These are phyloP conservation scores for Lentinula sp. DNA, from an alignment of 768 basidiomycete genomes.

Conservation along the genomic window DNA sequence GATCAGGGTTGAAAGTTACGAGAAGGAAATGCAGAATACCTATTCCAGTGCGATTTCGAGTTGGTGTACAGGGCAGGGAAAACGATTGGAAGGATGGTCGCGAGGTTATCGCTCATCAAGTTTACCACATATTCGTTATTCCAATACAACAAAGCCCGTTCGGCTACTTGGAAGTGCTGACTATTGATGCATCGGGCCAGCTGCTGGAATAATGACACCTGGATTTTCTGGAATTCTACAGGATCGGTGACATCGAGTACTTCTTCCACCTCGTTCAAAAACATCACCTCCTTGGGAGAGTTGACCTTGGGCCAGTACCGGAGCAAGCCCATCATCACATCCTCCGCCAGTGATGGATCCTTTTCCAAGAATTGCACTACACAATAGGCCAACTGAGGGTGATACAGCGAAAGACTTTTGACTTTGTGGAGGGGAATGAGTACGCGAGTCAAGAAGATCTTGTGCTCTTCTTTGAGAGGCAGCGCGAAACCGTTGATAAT, in stretches of 20 bases:
- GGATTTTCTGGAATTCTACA: constrained; percentile 93
- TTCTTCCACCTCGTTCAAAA: constrained; percentile 98
- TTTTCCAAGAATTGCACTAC: constrained; percentile 99
- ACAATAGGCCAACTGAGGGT: constrained; percentile 98
- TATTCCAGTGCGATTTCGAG: constrained; percentile 97
- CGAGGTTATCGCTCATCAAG: constrained; percentile 95
- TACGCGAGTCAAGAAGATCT: constrained; percentile 90
- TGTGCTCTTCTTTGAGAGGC: constrained; percentile 98
- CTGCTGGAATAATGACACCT: constrained; percentile 88
- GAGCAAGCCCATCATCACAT: constrained; percentile 93
- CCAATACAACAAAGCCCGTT: constrained; percentile 96
- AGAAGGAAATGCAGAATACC: constrained; percentile 47
- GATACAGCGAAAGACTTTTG: constrained; percentile 95
- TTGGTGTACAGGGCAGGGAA: constrained; percentile 96
- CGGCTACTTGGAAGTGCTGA: constrained; percentile 99
- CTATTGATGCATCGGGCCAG: constrained; percentile 96
- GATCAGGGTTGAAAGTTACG: not conserved
- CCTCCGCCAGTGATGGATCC: constrained; percentile 86
- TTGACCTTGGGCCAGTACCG: constrained; percentile 99
- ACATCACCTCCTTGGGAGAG: constrained; percentile 99
- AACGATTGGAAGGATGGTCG: constrained; percentile 86
- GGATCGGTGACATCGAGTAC: constrained; percentile 98
- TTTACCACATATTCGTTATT: constrained; percentile 99
- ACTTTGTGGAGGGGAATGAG: constrained; percentile 97
- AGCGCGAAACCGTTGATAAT: constrained; percentile 99